Base-by-base conservation (phyloP, 176 grass and related monocot species). In the Oryza australiensis region DNA sequence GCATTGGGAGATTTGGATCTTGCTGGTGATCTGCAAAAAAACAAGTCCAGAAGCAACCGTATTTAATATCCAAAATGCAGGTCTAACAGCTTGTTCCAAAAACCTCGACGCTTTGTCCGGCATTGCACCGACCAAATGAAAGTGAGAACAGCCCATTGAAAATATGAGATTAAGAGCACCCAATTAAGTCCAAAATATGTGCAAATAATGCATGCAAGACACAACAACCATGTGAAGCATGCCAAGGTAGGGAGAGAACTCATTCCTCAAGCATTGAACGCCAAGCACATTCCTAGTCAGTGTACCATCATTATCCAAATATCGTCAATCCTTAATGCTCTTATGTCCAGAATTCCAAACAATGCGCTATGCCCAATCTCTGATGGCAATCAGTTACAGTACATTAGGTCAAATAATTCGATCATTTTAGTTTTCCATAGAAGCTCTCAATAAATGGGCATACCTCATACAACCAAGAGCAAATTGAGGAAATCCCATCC, bases 11-110 rank as follows among this genome's bases (percentile, higher is more conserved):
- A 94, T 91, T 77, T 89, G 63, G 89, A 91, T 94, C 80, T 89
- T 82, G 89, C 84, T 75, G 77, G 80, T 71, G 92, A 94, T 94
- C 92, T 94, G 89, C 86, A 94, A 91, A 92, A 82, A n/a, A 55
- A 55, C 0, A 74, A 46, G 87, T 88, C 85, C 73, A 91, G 45
- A 89, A 91, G 87, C 66, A 90, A 80, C 64, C 48, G 37, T 80
- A 71, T 89, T 91, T 66, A 91, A 88, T 91, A 91, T 91, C 88
- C 80, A 60, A 75, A 84, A 85, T 86, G 87, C 83, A 59, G 7
- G 20, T 86, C 87, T 83, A 85, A 85, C 64, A 86, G 69, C 72
- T 91, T 75, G 66, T 68, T 90, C 82, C 46, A 88, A 86, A 80
- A 76, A 75, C 86, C 83, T 84, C 43, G 37, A 70, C 14, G 12